Conservation (phyloP, 768 basidiomycete genomes). For the Coprinopsis sp. region DNA sequence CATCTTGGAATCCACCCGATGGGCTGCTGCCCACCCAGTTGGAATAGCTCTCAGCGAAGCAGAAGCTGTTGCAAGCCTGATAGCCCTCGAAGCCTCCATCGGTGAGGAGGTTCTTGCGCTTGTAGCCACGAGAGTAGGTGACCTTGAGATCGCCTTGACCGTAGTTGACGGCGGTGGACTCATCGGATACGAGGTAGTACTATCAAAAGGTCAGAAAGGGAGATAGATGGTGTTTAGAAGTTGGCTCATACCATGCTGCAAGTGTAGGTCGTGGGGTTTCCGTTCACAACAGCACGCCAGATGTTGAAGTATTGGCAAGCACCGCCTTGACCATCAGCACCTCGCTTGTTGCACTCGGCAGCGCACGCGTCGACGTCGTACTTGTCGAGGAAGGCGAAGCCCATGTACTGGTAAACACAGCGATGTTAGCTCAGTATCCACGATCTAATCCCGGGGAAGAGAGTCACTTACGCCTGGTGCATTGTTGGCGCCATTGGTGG, state of each 20-base stretch:
- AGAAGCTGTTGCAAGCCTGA: constrained; percentile 35
- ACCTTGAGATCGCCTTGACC: constrained; percentile 43
- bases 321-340: constrained; percentile 37
- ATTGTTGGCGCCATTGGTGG: constrained; percentile 42
- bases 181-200: constrained; percentile 43
- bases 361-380: constrained; percentile 47
- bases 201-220: constrained; percentile 12
- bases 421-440: not conserved
- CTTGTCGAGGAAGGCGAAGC: constrained; percentile 43
- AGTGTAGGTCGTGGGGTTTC: constrained; percentile 43
- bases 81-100: constrained; percentile 45
- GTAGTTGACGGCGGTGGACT: constrained; percentile 40
- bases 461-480: constrained; percentile 37
- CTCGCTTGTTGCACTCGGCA: constrained; percentile 38
- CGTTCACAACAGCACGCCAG: constrained; percentile 45
- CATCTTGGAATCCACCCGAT: constrained; percentile 34
- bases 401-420: constrained; percentile 39
- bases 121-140: constrained; percentile 44
- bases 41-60: constrained; percentile 31
- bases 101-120: constrained; percentile 30
- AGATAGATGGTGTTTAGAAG: not conserved
- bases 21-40: constrained; percentile 39
- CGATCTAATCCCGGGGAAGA: not conserved
- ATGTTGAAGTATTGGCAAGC: constrained; percentile 51
- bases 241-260: constrained; percentile 42